Percentiles rank a stretch among this genome's conserved stretches.
Conservation (phyloP, 495 filamentous ascomycete genomes). For the Glonium stellatum region DNA sequence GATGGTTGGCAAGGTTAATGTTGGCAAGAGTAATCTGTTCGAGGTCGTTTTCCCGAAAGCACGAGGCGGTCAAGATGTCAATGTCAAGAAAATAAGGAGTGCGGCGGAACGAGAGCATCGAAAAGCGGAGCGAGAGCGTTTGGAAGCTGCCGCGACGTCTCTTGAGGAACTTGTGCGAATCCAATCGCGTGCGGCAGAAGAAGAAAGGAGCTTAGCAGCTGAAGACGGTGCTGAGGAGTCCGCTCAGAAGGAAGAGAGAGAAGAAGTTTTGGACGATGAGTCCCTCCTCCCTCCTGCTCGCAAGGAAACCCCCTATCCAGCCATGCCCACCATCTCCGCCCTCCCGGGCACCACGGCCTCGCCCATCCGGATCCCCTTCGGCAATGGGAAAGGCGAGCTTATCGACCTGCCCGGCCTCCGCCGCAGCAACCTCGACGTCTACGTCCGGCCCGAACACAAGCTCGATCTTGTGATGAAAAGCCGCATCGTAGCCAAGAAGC, state of each 20-base stretch:
- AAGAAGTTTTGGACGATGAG: conserved; percentile 32
- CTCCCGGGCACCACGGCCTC: conserved; percentile 91
- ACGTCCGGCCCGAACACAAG: conserved; percentile 58
- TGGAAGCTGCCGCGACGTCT: conserved; percentile 10
- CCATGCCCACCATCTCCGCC: conserved; percentile 74
- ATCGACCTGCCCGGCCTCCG: conserved; percentile 87
- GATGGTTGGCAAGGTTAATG: conserved; percentile 97
- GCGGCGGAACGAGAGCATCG: conserved; percentile 22
- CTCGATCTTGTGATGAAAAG: conserved; percentile 66
- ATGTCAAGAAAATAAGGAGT: conserved; percentile 25
- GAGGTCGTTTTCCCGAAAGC: conserved; percentile 80
- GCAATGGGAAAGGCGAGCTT: conserved; percentile 77
- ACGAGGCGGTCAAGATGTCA: conserved; percentile 41
- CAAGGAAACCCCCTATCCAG: conserved; percentile 63
- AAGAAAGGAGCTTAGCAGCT: conserved; percentile 22
- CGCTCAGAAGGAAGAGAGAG: not conserved
- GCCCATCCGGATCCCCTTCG: conserved; percentile 84
- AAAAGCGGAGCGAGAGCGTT: conserved; percentile 14
- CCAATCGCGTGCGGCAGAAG: conserved; percentile 18
- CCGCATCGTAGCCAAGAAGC: conserved; percentile 59
- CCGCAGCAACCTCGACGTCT: conserved; percentile 56
- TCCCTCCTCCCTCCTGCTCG: conserved; percentile 68
- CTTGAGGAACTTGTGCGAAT: conserved; percentile 15
- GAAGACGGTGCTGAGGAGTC: conserved; percentile 18
- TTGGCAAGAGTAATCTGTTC: conserved; percentile 90